Evolutionary conservation across 2,329 filamentous ascomycete species (phyloP), one percentile per base, ranked within the genome.

Genomic region (Aspergillus latus): DNA sequence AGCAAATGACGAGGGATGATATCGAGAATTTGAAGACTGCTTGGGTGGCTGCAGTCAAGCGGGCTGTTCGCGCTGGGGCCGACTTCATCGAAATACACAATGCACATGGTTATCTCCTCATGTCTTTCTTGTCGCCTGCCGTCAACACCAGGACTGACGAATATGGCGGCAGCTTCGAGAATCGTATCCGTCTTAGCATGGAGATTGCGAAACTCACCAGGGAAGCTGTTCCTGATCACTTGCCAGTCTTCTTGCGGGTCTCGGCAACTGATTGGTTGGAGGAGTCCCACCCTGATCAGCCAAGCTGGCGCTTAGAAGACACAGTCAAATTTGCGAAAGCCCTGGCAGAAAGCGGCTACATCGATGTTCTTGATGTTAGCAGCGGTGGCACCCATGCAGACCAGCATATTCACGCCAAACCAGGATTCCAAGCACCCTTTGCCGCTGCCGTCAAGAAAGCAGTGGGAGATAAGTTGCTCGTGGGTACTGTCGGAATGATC

Each of bases 21-120:
- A 92, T 96, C 60, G 77, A 84, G 62, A 73, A 78, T 2, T 74
- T 90, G 45, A 87, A 91, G 65, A 69, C 74, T 42, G 80, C 80
- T 7, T 94, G 84, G 74, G 84, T 79, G 4, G 81, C 80, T 1
- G 78, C 84, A 0, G 80, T 84, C 0, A 77, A 79, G 61, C 77
- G 86, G 36, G 82, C 90, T 1, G 72, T 92, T 4, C 77, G 83
- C 59, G 87, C 85, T 1, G 91, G 90, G 0, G 83, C 90, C 48
- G 90, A 96, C 68, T 82, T 86, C 5, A 85, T 95, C 57, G 90
- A 95, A 71, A 84, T 95, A 50, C 90, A 94, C 75, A 83, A 82
- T 63, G 90, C 89, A 0, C 90, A 94, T 66, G 89, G 90, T 1
- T 94, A 92, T 68, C 81, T 94, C 0, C 75, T 93, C 0, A 84